Conservation (phyloP, 1,139 yeast genomes). For the Geotrichum carabidarum region DNA sequence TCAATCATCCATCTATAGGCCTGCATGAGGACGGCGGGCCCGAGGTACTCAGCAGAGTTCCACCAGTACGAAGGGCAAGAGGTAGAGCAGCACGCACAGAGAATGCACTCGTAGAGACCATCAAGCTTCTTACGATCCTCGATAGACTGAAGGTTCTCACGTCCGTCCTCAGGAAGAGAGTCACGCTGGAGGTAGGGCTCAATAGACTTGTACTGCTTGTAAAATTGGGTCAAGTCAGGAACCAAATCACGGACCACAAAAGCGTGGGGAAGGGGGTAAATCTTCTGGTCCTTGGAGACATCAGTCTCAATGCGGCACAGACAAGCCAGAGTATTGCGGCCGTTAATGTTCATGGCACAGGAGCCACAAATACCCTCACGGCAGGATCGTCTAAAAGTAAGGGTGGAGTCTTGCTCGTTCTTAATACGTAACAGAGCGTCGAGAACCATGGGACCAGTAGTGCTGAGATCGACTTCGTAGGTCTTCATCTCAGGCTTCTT, state of each 20-base stretch:
- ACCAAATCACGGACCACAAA: slow-evolving; percentile 94
- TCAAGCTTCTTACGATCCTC: slow-evolving; percentile 95
- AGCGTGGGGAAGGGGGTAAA: slow-evolving; percentile 98
- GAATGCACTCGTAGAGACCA: slow-evolving; percentile 94
- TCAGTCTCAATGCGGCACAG: slow-evolving; percentile 88
- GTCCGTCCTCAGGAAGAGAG: slow-evolving; percentile 77
- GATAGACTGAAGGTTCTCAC: slow-evolving; percentile 85
- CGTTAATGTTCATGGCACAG: slow-evolving; percentile 99
- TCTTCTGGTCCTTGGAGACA: slow-evolving; percentile 67
- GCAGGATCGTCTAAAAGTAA: slow-evolving; percentile 96
- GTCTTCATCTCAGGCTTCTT: slow-evolving; percentile 82
- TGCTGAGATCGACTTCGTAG: slow-evolving; percentile 77
- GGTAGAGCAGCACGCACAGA: slow-evolving; percentile 98
- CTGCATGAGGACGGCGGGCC: slow-evolving; percentile 98
- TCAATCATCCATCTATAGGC: slow-evolving; percentile 98
- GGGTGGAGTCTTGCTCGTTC: slow-evolving; percentile 91
- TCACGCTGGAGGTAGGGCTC: slow-evolving; percentile 94
- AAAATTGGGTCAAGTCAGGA: slow-evolving; percentile 94
- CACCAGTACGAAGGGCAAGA: slow-evolving; percentile 99
- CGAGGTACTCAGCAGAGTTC: slow-evolving; percentile 98
- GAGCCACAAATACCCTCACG: slow-evolving; percentile 99
- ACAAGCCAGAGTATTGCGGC: slow-evolving; percentile 94
- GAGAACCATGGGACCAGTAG: slow-evolving; percentile 96
- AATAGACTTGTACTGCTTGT: slow-evolving; percentile 96
- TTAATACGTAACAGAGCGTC: slow-evolving; percentile 93